Base-by-base conservation (phyloP, 208 protist genomes). In the Porcisia hertigi region DNA sequence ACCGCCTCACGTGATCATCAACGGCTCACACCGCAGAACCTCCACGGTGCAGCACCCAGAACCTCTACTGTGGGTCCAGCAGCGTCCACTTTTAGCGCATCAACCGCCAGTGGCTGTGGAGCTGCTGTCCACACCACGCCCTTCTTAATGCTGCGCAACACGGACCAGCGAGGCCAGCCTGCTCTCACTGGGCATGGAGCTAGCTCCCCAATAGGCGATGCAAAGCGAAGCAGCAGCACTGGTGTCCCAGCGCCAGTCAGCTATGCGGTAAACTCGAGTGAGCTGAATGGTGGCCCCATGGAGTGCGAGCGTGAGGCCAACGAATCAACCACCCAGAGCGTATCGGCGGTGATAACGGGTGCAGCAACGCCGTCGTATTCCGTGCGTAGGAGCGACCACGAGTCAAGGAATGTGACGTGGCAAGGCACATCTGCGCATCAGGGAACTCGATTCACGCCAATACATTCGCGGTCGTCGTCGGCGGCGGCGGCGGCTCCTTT, bases 21-120 rank as follows among this genome's bases (percentile, higher is more conserved):
- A 23, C 72, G 77, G 55, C 41, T 77, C 25, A 71, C 77, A 11
- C 53, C 67, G n/a, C 65, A 77, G 73, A 71, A 82, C n/a, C 73
- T 30, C 11, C 77, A 74, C 36, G 77, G 77, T 20, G 65, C 77
- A 16, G 39, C 72, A n/a, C 0, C 3, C 71, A 47, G 4, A 54
- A 39, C 3, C 52, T 52, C 47, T 52, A 25, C 53, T 23, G 34
- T 52, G 16, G 52, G 0, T 11, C 49, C 30, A 3, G 23, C 34
- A 6, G 49, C 12, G 53, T 49, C 67, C 11, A 11, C 18, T 18
- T 7, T 34, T 23, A 25, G 0, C n/a, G 7, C 34, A 11, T 49
- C 23, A 7, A 12, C 53, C 18, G 14, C 47, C 16, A 16, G 8
- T 41, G 4, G 1, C 16, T 66, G 5, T 49, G 39, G 39, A 12